phyloP scores from a whole-genome alignment of 305 asterid genomes.

The Solanum hybrid region DNA sequence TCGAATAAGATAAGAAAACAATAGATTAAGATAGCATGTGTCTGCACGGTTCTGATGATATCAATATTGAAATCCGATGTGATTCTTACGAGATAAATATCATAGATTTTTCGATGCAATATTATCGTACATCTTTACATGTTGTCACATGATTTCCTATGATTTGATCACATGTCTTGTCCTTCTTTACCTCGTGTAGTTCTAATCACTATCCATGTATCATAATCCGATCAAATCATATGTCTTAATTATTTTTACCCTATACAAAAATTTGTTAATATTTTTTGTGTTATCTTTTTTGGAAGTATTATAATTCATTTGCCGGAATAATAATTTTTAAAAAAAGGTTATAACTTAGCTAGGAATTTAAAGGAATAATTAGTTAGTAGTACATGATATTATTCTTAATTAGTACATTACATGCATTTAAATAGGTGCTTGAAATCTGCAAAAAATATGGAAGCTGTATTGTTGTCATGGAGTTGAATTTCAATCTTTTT shows the following conservation, averaged over 20 bases:
- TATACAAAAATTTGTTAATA: neutral
- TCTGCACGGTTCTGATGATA: too few relatives aligned
- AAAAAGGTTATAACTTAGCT: neutral
- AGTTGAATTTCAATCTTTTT: neutral
- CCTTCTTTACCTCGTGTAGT: too few relatives aligned
- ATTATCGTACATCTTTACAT: too few relatives aligned
- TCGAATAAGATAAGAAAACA: neutral
- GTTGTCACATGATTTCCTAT: neutral
- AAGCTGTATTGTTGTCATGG: neutral
- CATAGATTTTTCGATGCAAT: too few relatives aligned
- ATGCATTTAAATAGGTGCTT: slow-evolving; percentile 9
- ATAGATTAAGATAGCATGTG: neutral
- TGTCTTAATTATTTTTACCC: neutral
- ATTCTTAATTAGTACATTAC: neutral
- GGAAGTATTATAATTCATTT: neutral
- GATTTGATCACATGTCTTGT: neutral
- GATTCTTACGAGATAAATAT: too few relatives aligned
- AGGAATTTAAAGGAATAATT: neutral
- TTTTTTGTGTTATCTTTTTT: neutral
- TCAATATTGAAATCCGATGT: neutral
- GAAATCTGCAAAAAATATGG: slow-evolving; percentile 14
- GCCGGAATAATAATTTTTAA: neutral
- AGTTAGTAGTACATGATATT: neutral
- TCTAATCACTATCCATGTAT: neutral
- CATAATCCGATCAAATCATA: neutral